Evolutionary conservation across 139 green algal genomes (phyloP), one percentile per base, ranked within the genome.

Genomic region (Chlamydomonas sp.): DNA sequence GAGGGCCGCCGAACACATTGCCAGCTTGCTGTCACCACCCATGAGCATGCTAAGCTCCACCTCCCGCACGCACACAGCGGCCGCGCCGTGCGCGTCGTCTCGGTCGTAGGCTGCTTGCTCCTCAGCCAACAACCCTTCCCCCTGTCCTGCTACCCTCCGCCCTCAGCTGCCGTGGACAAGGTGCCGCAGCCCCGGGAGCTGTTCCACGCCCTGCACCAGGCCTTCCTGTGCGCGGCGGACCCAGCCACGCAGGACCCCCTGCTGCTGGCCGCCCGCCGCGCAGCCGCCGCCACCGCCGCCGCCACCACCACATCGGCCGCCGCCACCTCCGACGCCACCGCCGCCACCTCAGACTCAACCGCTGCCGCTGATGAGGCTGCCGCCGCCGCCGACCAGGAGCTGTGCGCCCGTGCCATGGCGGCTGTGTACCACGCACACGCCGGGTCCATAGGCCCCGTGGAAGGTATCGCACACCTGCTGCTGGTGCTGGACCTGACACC

Each of bases 331-430:
- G 18, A 61, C 31, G 67, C n/a, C 14, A 67, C 18, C n/a, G 64
- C 57, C 64, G 77, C 63, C 79, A 77, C 17, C 79, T 58, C 3
- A 18, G 80, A 18, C 60, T 58, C 68, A 0, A 59, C 80, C 3
- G 17, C 69, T 58, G 59, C 68, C 3, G 68, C 60, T 1, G 80
- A 16, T 3, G 84, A 59, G 61, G 84, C 79, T 2, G 73, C 83
- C 16, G 62, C 69, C 14, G 67, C 62, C 61, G 59, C 49, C 31
- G 87, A 90, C 20, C 89, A 92, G 20, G 88, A 97, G 91, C 91
- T 99, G 59, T 98, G 96, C 78, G 92, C 96, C 5, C 91, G 94
- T 2, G 97, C 97, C 14, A 98, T 99, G 96, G 92, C 96, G 0
- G 94, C 94, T 1, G 92, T 96, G 2, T 99, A 98, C 91, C 80